Evolutionary conservation across 2,329 filamentous ascomycete genomes (phyloP).

Genomic region (Xylaria hypoxylon): DNA sequence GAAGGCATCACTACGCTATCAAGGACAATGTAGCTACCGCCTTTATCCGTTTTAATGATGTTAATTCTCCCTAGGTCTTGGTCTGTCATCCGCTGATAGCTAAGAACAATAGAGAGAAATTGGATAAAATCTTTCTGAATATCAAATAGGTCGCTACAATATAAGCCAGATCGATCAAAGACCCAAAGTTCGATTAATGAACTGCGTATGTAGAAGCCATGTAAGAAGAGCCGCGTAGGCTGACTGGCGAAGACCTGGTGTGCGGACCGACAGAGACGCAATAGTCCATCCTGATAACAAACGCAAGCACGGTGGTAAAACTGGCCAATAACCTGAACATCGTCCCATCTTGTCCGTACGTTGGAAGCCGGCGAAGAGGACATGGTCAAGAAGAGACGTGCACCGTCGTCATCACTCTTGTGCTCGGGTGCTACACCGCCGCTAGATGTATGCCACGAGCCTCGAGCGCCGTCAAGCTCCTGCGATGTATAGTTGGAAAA

Average conservation of each 20-base stretch:
- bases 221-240: slow-evolving; percentile 52
- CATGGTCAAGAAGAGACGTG: slow-evolving; percentile 37
- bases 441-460: slow-evolving; percentile 39
- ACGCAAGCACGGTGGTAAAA: slow-evolving; percentile 30
- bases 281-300: slow-evolving; percentile 40
- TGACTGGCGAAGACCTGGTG: slow-evolving; percentile 49
- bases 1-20: slow-evolving; percentile 33
- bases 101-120: slow-evolving; percentile 48
- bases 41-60: slow-evolving; percentile 46
- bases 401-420: slow-evolving; percentile 24
- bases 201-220: slow-evolving; percentile 53
- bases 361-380: slow-evolving; percentile 23
- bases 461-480: slow-evolving; percentile 35
- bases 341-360: slow-evolving; percentile 34
- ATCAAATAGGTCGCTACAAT: slow-evolving; percentile 50
- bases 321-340: slow-evolving; percentile 42
- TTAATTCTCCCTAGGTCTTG: slow-evolving; percentile 45
- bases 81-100: slow-evolving; percentile 51
- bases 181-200: slow-evolving; percentile 52
- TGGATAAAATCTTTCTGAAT: slow-evolving; percentile 46
- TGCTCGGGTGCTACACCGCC: slow-evolving; percentile 13
- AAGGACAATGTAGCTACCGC: slow-evolving; percentile 39
- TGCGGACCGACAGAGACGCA: slow-evolving; percentile 41
- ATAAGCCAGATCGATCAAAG: slow-evolving; percentile 54
- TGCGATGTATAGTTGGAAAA: slow-evolving; percentile 37